Evolutionary conservation across 257 asterid genomes (phyloP).

Genomic region (Jasminum sambac): DNA sequence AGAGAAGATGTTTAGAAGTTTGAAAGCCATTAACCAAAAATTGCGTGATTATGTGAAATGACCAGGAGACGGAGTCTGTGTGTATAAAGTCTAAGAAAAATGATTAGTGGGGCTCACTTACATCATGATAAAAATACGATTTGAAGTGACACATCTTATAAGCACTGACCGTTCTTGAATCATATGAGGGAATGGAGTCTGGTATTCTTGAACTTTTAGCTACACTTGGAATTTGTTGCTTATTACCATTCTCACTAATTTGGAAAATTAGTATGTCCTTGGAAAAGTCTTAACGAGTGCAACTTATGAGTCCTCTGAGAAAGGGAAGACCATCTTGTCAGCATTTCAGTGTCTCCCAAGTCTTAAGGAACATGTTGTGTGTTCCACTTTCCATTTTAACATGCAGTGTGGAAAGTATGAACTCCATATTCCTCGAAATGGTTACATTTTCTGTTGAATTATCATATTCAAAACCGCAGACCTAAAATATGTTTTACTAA

Average conservation of each 20-base stretch:
- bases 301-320: not conserved
- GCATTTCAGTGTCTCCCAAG: not conserved
- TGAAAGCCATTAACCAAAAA: not conserved
- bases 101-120: not conserved
- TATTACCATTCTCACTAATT: not conserved
- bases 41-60: not conserved
- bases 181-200: not conserved
- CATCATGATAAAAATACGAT: not conserved
- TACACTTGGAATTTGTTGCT: not conserved
- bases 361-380: not conserved
- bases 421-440: not conserved
- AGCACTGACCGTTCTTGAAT: too few relatives aligned
- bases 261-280: not conserved
- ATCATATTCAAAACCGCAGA: constrained; percentile 18
- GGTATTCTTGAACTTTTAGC: not conserved
- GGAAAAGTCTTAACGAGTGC: not conserved
- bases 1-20: not conserved
- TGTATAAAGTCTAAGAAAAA: not conserved
- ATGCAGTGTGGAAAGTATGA: not conserved
- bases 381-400: not conserved
- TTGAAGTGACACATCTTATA: not conserved
- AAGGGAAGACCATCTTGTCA: not conserved
- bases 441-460: constrained; percentile 17
- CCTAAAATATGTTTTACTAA: constrained; percentile 16
- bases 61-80: not conserved